Evolutionary conservation across 2,329 filamentous ascomycete genomes (phyloP).

Genomic region (Xylaria multiplex): DNA sequence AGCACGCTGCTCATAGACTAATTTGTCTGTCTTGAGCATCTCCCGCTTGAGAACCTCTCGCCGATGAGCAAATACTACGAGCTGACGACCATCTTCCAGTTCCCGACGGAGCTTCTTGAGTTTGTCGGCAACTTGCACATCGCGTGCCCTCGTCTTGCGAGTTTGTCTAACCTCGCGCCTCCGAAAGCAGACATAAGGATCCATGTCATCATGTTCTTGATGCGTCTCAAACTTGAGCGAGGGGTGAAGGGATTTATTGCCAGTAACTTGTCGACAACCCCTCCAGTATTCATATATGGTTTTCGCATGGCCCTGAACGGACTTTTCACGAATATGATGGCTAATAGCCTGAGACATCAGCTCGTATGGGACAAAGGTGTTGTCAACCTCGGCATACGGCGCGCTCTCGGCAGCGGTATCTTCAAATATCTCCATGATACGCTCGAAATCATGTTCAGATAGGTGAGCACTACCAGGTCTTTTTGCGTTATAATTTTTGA

Average conservation of each 20-base stretch:
- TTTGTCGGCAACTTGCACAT: constrained; percentile 94
- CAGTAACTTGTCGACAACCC: constrained; percentile 69
- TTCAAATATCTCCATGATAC: constrained; percentile 94
- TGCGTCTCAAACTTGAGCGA: constrained; percentile 93
- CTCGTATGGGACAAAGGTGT: constrained; percentile 80
- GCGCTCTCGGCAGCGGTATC: constrained; percentile 84
- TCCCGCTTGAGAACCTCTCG: constrained; percentile 85
- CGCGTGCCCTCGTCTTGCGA: constrained; percentile 91
- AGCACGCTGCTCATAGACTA: constrained; percentile 83
- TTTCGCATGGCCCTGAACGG: constrained; percentile 70
- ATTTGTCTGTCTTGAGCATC: constrained; percentile 76
- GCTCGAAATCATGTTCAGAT: constrained; percentile 91
- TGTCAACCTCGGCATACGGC: constrained; percentile 90
- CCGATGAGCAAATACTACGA: constrained; percentile 80
- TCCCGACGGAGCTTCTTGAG: constrained; percentile 90
- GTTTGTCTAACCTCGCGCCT: constrained; percentile 93
- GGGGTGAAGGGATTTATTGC: constrained; percentile 79
- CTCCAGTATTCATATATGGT: constrained; percentile 93
- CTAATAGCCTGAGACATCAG: constrained; percentile 76
- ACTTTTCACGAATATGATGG: constrained; percentile 59
- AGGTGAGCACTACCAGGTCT: constrained; percentile 71
- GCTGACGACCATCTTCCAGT: constrained; percentile 85
- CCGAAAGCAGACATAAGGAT: constrained; percentile 98
- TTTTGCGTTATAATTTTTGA: constrained; percentile 85
- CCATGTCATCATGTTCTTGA: constrained; percentile 91